phyloP scores from a whole-genome alignment of 1,284 basidiomycete genomes.

The Apiotrichum domesticum region DNA sequence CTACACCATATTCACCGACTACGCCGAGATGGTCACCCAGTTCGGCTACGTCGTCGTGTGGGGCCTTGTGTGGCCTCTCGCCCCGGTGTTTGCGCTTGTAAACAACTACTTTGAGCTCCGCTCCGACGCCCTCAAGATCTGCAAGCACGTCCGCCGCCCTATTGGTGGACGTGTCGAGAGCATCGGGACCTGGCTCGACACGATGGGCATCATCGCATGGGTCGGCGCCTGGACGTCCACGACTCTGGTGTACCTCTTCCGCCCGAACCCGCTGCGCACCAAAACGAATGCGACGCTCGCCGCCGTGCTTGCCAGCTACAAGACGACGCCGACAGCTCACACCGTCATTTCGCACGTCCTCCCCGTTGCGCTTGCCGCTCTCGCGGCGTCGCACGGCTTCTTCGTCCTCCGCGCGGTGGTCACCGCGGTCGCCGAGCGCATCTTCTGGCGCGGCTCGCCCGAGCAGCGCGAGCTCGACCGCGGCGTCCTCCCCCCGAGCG shows the following conservation, averaged over 20 bases:
- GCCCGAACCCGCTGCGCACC: conserved; percentile 30
- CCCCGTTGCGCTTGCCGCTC: conserved; percentile 65
- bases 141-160: conserved; percentile 74
- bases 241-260: conserved; percentile 79
- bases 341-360: conserved; percentile 48
- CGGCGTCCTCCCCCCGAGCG: background rate
- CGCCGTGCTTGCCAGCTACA: conserved; percentile 30
- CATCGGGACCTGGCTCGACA: conserved; percentile 91
- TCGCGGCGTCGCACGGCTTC: conserved; percentile 75
- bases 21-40: conserved; percentile 87
- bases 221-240: conserved; percentile 76
- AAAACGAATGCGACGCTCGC: conserved; percentile 15
- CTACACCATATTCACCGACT: conserved; percentile 76
- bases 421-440: conserved; percentile 62
- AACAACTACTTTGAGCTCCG: conserved; percentile 87
- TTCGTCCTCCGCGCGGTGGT: conserved; percentile 61
- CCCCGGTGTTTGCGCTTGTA: conserved; percentile 52
- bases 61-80: conserved; percentile 91
- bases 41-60: conserved; percentile 90
- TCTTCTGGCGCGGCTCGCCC: conserved; percentile 64
- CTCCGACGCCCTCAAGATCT: conserved; percentile 92
- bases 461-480: conserved; percentile 49
- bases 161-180: conserved; percentile 79
- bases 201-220: conserved; percentile 81
- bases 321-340: conserved; percentile 24